Base-by-base conservation (phyloP, 257 asterid genomes). In the Fraxinus cuspidata region DNA sequence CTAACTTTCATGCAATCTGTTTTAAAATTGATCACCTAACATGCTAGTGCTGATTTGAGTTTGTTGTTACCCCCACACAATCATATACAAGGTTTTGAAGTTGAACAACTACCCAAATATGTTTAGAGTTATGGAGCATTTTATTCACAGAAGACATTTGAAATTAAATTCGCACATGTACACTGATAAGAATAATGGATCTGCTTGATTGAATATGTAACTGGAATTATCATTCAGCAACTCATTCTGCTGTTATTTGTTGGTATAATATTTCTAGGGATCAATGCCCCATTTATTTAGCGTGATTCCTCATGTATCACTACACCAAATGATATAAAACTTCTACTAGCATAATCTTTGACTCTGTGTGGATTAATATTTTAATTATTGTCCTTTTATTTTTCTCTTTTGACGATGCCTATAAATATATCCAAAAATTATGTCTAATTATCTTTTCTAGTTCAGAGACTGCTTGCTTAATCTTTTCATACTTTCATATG, bases 381-480 rank as follows among this genome's bases (percentile, higher is more conserved):
- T 37, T 53, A 56, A 72, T 28, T 28, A 69, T 44, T 69, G 37
- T 38, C n/a, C 58, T 25, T 44, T 63, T 58, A 0, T 76, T 53
- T 68, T 49, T 29, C 13, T 31, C 23, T 74, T 73, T 53, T 23
- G 38, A 68, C 28, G 31, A 40, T 74, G 65, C 76, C 63, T 38
- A 68, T 70, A 53, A 49, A 70, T 70, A 63, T 64, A 40, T 77
- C 21, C 10, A 74, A 71, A 58, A 67, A 42, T 77, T 66, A 67
- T n/a, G 21, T 23, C 27, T 42, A 71, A 28, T 79, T 77, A 75
- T 53, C 71, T 70, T 44, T 76, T 60, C 68, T 70, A 25, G 71
- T 81, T 74, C 56, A 68, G 77, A 70, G 56, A 71, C 70, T 72
- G 71, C 73, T 35, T 69, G 47, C 42, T 80, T 67, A 76, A 66